Conservation (phyloP, 2,329 filamentous ascomycete genomes). For the Ophidiomyces ophidiicola region DNA sequence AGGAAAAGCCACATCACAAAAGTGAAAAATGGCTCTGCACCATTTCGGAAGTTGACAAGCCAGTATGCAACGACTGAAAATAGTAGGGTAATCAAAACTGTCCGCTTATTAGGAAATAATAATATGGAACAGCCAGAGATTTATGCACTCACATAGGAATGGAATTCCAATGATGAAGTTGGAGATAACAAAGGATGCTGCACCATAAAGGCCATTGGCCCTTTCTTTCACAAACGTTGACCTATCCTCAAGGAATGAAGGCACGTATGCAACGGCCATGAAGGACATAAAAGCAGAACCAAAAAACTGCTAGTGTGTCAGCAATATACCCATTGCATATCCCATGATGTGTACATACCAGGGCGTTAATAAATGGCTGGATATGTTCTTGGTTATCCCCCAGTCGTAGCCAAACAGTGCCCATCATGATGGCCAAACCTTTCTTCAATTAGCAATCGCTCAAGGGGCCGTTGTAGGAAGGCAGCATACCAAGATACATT, state of each 20-base stretch:
- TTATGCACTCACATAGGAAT: slow-evolving; percentile 48
- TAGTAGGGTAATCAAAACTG: slow-evolving; percentile 58
- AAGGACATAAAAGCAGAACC: slow-evolving; percentile 65
- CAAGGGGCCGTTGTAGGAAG: slow-evolving; percentile 13
- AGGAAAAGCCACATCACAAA: slow-evolving; percentile 79
- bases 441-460: neutral
- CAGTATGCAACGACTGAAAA: slow-evolving; percentile 70
- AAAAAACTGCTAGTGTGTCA: slow-evolving; percentile 43
- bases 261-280: slow-evolving; percentile 76
- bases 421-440: slow-evolving; percentile 71
- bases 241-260: slow-evolving; percentile 68
- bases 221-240: slow-evolving; percentile 63
- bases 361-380: slow-evolving; percentile 69
- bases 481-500: slow-evolving; percentile 56
- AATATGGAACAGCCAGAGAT: no score
- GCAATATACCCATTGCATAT: neutral
- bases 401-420: slow-evolving; percentile 72
- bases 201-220: slow-evolving; percentile 67
- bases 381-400: slow-evolving; percentile 58
- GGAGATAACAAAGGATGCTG: slow-evolving; percentile 57
- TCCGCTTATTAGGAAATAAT: slow-evolving; percentile 2
- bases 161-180: slow-evolving; percentile 76
- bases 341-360: slow-evolving; percentile 34
- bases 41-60: slow-evolving; percentile 62
- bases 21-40: slow-evolving; percentile 55